Base-by-base conservation (phyloP, 2,329 filamentous ascomycete species). In the Paraphoma chrysanthemicola region DNA sequence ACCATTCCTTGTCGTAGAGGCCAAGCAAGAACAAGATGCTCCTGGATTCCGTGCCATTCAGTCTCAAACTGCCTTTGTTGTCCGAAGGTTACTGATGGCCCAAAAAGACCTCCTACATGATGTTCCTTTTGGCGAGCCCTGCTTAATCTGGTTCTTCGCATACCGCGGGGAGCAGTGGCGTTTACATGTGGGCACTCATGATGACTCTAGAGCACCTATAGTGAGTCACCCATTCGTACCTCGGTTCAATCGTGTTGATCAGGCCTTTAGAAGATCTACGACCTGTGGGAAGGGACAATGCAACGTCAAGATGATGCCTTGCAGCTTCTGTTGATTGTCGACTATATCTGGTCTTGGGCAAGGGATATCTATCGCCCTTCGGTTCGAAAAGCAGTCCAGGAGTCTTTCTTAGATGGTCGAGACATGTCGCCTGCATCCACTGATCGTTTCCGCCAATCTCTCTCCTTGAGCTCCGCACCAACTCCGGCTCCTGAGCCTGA, bases 211-310 rank as follows among this genome's bases (percentile, higher is more conserved):
- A 54, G 50, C 23, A 23, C 23, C 23, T 23, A 23, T 54, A 28
- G 59, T 53, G 36, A 62, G 56, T 50, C n/a, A 12, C 14, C 23
- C 17, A 12, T 38, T 6, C n/a, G 17, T 3, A 16, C 3, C 4
- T 12, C 5, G 14, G n/a, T 9, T 39, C 1, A n/a, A 12, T 44
- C 28, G 39, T 29, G 2, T 6, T 43, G 16, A 6, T 49, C 14
- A 29, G 14, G 17, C 17, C 12, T 33, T 36, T 6, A 64, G 63
- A 46, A 38, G 29, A 44, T 67, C 16, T 67, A 60, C 18, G 60
- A 67, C 23, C 43, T 67, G 30, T 67, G 64, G 64, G 56, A 60
- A 16, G 64, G 64, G 0, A 67, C 56, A 6, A 56, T 67, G 18
- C 45, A 62, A 18, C 60, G 52, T 23, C 47, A 63, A 38, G 60